Conservation (phyloP, 1,139 yeast genomes). For the Magnusiomyces suaveolens region DNA sequence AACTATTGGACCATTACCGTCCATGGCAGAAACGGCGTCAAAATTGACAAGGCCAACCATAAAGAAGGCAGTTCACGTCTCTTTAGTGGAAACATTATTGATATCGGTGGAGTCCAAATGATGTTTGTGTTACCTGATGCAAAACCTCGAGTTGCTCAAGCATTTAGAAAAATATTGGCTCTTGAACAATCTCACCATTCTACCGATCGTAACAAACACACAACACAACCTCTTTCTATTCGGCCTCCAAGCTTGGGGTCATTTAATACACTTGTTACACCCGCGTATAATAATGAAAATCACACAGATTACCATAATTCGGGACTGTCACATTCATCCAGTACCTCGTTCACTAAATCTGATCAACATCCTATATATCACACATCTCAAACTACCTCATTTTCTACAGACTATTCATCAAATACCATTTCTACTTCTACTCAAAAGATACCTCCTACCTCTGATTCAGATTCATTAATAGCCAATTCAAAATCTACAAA, state of each 20-base stretch:
- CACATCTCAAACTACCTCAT: not conserved
- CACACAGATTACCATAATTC: not conserved
- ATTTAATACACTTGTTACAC: not conserved
- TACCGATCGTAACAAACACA: not conserved
- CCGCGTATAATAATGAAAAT: not conserved
- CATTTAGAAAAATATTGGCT: constrained; percentile 12
- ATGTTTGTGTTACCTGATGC: constrained; percentile 94
- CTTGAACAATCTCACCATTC: not conserved
- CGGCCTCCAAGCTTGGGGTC: not conserved
- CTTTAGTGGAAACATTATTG: constrained; percentile 78
- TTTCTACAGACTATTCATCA: not conserved
- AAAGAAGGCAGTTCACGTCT: constrained; percentile 44
- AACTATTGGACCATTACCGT: constrained; percentile 79
- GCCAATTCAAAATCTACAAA: not conserved
- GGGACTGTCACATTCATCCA: not conserved
- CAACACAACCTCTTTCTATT: not conserved
- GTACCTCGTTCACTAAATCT: not conserved
- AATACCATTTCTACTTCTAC: not conserved
- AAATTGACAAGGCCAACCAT: constrained; percentile 53
- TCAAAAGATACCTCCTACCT: not conserved
- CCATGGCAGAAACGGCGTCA: constrained; percentile 85
- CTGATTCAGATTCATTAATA: not conserved
- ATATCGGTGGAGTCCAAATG: constrained; percentile 97
- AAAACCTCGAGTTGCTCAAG: constrained; percentile 42
- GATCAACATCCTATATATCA: constrained; percentile 1